Evolutionary conservation across 257 asterid genomes (phyloP), one percentile per base, ranked within the genome.

Genomic region (Cordia subcordata): DNA sequence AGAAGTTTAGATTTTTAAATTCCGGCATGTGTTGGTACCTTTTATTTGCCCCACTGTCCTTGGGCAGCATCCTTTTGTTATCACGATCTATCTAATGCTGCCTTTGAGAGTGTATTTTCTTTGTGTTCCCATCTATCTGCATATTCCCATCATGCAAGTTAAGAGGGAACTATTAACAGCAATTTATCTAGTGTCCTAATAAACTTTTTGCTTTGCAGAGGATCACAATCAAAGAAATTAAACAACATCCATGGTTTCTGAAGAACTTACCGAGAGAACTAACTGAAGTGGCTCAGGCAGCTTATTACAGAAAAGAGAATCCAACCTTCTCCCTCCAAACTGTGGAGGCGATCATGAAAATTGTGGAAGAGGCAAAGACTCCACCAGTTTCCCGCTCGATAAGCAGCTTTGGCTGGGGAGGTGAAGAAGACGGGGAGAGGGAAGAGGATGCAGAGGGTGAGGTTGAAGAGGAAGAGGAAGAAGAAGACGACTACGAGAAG

Each of bases 261-360:
- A 87, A 85, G 83, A 85, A 87, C 65, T 66, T 87, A 59, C 96
- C 96, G 0, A 73, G 96, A 74, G 96, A 85, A 68, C 63, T 87
- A 53, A 82, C 85, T 1, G 96, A 85, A 55, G 77, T 72, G 50
- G 86, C 89, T 65, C 96, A 87, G 71, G 81, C 83, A 18, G 61
- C 61, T n/a, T 82, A 82, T 64, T 77, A 84, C 58, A 76, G 82
- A 19, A 85, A 46, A 62, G 91, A 79, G 57, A 80, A 87, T 70
- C 96, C 96, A 0, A 77, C 86, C 1, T 82, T 56, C 68, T 85
- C 94, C 21, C 79, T 73, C 67, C 94, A 85, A 73, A 65, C 69
- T 11, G 85, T 60, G 53, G 91, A 87, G 72, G 94, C 80, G 75
- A 85, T 87, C 57, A 82, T 74, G 74, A 85, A 75, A 71, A 84